Evolutionary conservation across 2,329 filamentous ascomycete species (phyloP), one percentile per base, ranked within the genome.

Genomic region (Penicillium sp.): DNA sequence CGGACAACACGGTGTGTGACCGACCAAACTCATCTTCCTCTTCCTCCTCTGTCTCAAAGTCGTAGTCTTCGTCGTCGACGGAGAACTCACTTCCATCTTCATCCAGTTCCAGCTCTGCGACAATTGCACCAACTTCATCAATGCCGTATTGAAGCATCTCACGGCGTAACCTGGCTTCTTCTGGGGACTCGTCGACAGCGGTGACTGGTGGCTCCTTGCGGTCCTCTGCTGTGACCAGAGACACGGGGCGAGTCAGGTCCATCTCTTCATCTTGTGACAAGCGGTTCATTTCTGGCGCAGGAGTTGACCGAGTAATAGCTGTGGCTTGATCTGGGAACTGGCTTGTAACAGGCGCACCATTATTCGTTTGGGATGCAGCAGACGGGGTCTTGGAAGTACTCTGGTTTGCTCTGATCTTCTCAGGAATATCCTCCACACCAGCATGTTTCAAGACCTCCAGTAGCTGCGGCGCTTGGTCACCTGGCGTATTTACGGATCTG

Each of bases 131-230:
- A 41, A 98, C 83, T 63, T 97, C 91, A 30, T 84, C 83, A 65
- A 95, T 72, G 46, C 87, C 84, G 60, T 97, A 98, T 48, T 86
- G 78, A 6, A 97, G 75, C 90, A 98, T 97, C 58, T 96, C 83
- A 41, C 83, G 80, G 4, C 93, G 83, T 16, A 95, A 66, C 20
- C 77, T 77, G 3, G 88, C 86, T 48, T 96, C 91, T 50, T 94
- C 89, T 9, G 78, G 73, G 0, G 84, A 80, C 55, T 98, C 93
- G 36, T 86, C 77, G 1, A 83, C 76, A 2, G 88, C 85, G 10
- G 86, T 76, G 9, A 88, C 69, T 1, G 81, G 73, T 5, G 43
- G 45, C 31, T 63, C 57, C 27, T 54, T 41, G 19, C 51, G 49
- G 19, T 53, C 42, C 23, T 58, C 51, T 7, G 38, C 34, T 15